Evolutionary conservation across 352 stramenopile genomes (phyloP).

Genomic region (Phytophthora citricola): DNA sequence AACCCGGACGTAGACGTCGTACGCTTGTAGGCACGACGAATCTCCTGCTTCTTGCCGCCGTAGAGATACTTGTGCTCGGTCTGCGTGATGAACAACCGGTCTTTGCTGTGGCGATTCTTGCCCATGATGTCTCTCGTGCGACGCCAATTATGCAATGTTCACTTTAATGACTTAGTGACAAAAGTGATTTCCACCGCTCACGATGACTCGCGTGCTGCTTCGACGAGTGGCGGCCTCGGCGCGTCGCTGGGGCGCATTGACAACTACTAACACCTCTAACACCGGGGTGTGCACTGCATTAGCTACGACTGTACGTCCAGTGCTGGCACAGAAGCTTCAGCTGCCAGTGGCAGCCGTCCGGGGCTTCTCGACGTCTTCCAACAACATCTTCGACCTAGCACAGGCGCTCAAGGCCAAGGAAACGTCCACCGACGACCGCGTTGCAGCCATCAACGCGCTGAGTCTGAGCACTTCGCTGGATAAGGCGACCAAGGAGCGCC

Average conservation of each 20-base stretch:
- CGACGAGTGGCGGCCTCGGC: constrained; percentile 19
- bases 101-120: constrained; percentile 93
- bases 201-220: constrained; percentile 24
- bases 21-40: constrained; percentile 82
- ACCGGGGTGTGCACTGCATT: not conserved
- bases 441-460: constrained; percentile 47
- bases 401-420: constrained; percentile 47
- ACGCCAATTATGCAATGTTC: not conserved
- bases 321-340: not conserved
- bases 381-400: constrained; percentile 35
- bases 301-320: not conserved
- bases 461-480: constrained; percentile 33
- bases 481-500: constrained; percentile 37
- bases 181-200: not conserved
- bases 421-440: constrained; percentile 35
- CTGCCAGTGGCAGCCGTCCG: constrained; percentile 6
- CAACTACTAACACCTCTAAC: not conserved
- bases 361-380: constrained; percentile 25
- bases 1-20: constrained; percentile 7
- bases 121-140: constrained; percentile 56
- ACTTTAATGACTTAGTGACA: constrained; percentile 25
- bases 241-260: constrained; percentile 12
- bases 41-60: constrained; percentile 91
- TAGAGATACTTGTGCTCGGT: constrained; percentile 94
- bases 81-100: constrained; percentile 90